These are phyloP conservation scores for Neolentinus lepideus DNA, from an alignment of 1,284 basidiomycete genomes.

Conservation along the genomic window DNA sequence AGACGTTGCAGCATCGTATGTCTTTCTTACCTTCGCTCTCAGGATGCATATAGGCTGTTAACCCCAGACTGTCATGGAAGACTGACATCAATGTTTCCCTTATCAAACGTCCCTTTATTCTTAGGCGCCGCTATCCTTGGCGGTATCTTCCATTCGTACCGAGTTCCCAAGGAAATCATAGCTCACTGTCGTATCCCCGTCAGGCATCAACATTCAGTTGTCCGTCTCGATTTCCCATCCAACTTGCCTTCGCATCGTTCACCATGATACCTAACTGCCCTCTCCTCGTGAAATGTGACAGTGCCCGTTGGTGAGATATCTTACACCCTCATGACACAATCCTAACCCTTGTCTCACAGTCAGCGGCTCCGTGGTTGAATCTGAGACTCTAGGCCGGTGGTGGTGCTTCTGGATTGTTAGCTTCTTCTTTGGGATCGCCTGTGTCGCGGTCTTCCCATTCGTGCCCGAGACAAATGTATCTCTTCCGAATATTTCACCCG, in stretches of 20 bases:
- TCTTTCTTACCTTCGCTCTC: too few relatives aligned
- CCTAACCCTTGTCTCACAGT: too few relatives aligned
- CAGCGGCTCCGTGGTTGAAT: constrained; percentile 26
- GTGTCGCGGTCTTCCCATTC: too few relatives aligned
- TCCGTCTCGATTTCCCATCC: background rate
- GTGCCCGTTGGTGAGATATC: too few relatives aligned
- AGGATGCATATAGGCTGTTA: too few relatives aligned
- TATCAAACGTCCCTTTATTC: background rate
- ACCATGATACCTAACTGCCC: constrained; percentile 4
- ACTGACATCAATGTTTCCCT: background rate
- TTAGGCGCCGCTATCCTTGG: background rate
- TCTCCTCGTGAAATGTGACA: background rate
- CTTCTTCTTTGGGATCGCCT: constrained; percentile 29
- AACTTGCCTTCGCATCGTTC: background rate
- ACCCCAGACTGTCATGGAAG: background rate
- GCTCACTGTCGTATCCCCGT: background rate
- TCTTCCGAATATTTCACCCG: too few relatives aligned
- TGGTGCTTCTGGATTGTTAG: constrained; percentile 37
- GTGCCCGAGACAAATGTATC: too few relatives aligned
- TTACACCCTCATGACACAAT: too few relatives aligned
- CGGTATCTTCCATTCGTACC: background rate
- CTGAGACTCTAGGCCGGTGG: constrained; percentile 28
- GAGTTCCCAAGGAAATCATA: background rate
- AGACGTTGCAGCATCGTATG: constrained; percentile 1
- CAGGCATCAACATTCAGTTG: constrained; percentile 1